Percentiles rank a stretch among this genome's conserved stretches.
These are phyloP conservation scores for Artemisia annua DNA, from an alignment of 129 eudicot species.

Conservation along the genomic window DNA sequence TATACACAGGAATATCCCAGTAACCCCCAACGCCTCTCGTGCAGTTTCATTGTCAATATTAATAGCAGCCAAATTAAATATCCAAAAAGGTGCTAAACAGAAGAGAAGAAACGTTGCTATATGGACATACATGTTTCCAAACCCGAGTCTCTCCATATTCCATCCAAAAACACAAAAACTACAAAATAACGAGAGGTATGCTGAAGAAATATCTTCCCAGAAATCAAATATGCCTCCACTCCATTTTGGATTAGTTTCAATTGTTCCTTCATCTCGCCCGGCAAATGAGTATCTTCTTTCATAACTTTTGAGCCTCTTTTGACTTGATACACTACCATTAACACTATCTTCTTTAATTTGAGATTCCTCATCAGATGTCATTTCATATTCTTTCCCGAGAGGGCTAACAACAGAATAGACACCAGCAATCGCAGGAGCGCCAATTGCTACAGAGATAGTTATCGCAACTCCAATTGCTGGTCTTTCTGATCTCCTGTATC, in stretches of 20 bases:
- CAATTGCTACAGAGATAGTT: conserved; percentile 74
- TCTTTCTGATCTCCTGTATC: conserved; percentile 70
- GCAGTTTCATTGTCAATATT: conserved; percentile 74
- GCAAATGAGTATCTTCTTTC: conserved; percentile 78
- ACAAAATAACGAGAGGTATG: conserved; percentile 83
- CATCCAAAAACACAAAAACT: conserved; percentile 94
- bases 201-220: conserved; percentile 88
- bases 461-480: conserved; percentile 88
- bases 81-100: conserved; percentile 90
- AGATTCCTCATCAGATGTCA: conserved; percentile 66
- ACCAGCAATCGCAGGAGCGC: conserved; percentile 94
- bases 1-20: conserved; percentile 75
- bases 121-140: conserved; percentile 97
- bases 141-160: conserved; percentile 98
- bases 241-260: conserved; percentile 67
- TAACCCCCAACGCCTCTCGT: conserved; percentile 66
- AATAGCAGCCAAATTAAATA: conserved; percentile 84
- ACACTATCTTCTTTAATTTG: conserved; percentile 41
- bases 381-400: conserved; percentile 76
- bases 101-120: conserved; percentile 84
- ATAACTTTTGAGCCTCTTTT: conserved; percentile 41
- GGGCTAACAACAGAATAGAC: conserved; percentile 78
- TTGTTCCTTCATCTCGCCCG: conserved; percentile 43
- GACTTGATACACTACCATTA: conserved; percentile 32
- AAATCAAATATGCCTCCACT: conserved; percentile 87